Evolutionary conservation across 495 filamentous ascomycete genomes (phyloP).

Genomic region (Xylaria intraflava): DNA sequence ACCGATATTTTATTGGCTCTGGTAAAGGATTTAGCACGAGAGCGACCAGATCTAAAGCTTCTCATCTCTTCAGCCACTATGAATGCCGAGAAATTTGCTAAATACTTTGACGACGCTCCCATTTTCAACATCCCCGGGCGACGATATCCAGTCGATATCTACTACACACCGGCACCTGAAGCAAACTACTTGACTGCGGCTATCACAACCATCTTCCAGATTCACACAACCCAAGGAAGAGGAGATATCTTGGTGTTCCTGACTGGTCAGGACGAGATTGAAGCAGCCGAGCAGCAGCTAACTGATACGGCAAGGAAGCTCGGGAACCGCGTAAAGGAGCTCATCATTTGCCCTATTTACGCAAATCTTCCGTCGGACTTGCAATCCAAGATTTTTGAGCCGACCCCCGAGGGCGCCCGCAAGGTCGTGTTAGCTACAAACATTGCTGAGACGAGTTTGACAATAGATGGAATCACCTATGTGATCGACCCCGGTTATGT

Average conservation of each 20-base stretch:
- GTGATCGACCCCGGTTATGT: conserved; percentile 90
- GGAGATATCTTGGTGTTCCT: conserved; percentile 91
- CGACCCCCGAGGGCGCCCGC: conserved; percentile 68
- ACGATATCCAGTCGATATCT: conserved; percentile 83
- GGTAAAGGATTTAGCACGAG: conserved; percentile 84
- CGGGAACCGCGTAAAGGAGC: conserved; percentile 74
- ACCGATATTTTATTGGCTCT: conserved; percentile 90
- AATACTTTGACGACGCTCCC: conserved; percentile 90
- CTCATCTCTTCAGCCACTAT: conserved; percentile 94
- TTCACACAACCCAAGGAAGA: conserved; percentile 77
- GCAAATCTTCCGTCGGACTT: conserved; percentile 81
- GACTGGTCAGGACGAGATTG: conserved; percentile 87
- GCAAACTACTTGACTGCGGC: conserved; percentile 90
- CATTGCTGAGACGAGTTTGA: conserved; percentile 83
- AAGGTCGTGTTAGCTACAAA: conserved; percentile 89
- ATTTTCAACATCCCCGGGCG: conserved; percentile 96
- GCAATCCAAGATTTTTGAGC: conserved; percentile 85
- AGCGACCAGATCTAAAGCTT: conserved; percentile 80
- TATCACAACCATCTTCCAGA: conserved; percentile 92
- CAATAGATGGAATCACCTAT: conserved; percentile 86
- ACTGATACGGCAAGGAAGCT: conserved; percentile 75
- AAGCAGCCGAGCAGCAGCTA: conserved; percentile 73
- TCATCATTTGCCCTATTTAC: conserved; percentile 84
- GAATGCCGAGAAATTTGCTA: conserved; percentile 87
- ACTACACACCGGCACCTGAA: conserved; percentile 88